Percentiles rank a stretch among this genome's conserved stretches.
Evolutionary conservation across 192 early-diverging fungal species (phyloP).

Genomic region (Obelidium mucronatum): DNA sequence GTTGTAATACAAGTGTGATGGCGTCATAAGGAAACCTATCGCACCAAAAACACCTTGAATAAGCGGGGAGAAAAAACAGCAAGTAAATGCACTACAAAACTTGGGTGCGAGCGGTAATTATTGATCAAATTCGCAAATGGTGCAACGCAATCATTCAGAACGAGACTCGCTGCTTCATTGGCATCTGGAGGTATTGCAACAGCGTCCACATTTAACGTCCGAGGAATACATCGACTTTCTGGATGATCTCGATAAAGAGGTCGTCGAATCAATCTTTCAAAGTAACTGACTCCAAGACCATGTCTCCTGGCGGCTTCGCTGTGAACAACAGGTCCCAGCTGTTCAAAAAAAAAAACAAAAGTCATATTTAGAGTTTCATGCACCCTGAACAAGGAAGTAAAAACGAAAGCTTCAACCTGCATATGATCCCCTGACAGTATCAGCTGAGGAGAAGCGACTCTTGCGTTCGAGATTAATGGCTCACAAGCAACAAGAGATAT

Average conservation of each 20-base stretch:
- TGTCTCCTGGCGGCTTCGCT: conserved; percentile 33
- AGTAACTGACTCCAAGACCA: conserved; percentile 47
- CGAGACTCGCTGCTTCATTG: conserved; percentile 20
- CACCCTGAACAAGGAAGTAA: not conserved
- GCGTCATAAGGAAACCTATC: conserved; percentile 56
- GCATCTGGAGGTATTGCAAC: not conserved
- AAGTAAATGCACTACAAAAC: too few relatives aligned
- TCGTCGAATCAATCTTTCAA: conserved; percentile 57
- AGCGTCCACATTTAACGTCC: conserved; percentile 21
- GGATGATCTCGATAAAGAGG: conserved; percentile 55
- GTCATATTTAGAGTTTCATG: too few relatives aligned
- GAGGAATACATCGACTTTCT: conserved; percentile 28
- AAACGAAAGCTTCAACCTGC: conserved; percentile 12
- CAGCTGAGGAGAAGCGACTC: conserved; percentile 36
- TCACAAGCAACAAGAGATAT: conserved; percentile 49
- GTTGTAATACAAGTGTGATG: conserved; percentile 59
- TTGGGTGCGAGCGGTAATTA: conserved; percentile 60
- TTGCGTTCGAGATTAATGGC: not conserved
- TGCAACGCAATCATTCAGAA: conserved; percentile 32
- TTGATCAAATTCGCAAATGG: conserved; percentile 54
- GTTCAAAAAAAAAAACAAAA: conserved; percentile 4
- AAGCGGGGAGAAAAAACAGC: not conserved
- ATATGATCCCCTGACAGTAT: conserved; percentile 64
- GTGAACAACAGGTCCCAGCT: conserved; percentile 58
- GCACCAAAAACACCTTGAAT: not conserved